Base-by-base conservation (phyloP, 352 stramenopile species). In the Thalassiosira ordinaria region DNA sequence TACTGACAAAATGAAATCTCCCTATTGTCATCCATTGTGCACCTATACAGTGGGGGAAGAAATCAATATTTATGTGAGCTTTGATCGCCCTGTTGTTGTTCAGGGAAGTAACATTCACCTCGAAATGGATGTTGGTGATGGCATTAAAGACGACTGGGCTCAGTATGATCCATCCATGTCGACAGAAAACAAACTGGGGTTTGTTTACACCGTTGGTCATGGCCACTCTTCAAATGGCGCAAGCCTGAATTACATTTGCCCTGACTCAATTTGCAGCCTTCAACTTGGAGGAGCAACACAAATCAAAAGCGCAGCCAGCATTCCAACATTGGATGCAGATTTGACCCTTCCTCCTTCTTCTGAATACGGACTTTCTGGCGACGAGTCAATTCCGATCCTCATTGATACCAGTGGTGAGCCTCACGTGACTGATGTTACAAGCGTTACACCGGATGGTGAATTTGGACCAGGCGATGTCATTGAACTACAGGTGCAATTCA, bases 11-110 rank as follows among this genome's bases (percentile, higher is more conserved):
- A 26, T 16, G 1, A 73, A 60, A 35, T 87, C 78, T 72, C 62
- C 72, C 13, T 83, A 85, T 72, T 89, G 78, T 44, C 44, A 82
- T 61, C 61, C 53, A 37, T 39, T 27, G 27, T 86, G 78, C 52
- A 68, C 73, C 22, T 87, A 87, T 49, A 84, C 83, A 57, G 74
- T 80, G 62, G 83, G 83, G 52, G 83, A 89, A 78, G 69, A 87
- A 75, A 80, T 89, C 26, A n/a, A 78, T 35, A 46, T 89, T 1
- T 69, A 59, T 52, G 60, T 89, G 11, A 76, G 41, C 13, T 88
- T 79, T 68, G 76, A 88, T 53, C 31, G 39, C 9, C 79, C 66
- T 41, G 67, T 86, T 70, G 39, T 52, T 41, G 66, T 71, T 3
- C n/a, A 71, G 11, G 79, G 79, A 63, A 59, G 53, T 33, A 53